These are phyloP conservation scores for Sextonia rubra DNA, from an alignment of 164 flowering plant genomes.

Conservation along the genomic window DNA sequence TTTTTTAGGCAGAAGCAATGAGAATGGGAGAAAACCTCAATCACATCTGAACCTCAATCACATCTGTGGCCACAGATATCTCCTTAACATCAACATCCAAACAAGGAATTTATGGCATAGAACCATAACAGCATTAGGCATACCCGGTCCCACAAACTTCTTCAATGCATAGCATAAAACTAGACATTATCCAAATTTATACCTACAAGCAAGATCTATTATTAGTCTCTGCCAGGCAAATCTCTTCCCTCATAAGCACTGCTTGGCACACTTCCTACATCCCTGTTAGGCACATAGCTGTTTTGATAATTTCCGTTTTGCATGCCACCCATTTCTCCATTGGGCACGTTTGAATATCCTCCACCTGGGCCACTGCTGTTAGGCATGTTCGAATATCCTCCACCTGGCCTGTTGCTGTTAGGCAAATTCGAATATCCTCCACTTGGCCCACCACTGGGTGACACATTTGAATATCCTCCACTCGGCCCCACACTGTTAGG, in stretches of 20 bases:
- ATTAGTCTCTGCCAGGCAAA: constrained; percentile 27
- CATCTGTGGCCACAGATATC: too few species aligned
- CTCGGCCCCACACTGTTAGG: not conserved
- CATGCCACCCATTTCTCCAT: not conserved
- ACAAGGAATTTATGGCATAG: not conserved
- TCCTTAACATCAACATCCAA: too few species aligned
- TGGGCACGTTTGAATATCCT: not conserved
- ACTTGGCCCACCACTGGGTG: not conserved
- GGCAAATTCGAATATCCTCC: not conserved
- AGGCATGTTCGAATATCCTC: not conserved
- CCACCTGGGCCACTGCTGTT: not conserved
- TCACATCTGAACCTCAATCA: too few species aligned
- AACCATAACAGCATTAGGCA: not conserved
- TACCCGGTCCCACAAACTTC: too few species aligned
- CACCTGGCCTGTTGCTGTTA: not conserved
- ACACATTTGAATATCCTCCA: not conserved
- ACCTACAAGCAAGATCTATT: not conserved
- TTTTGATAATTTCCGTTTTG: constrained; percentile 27
- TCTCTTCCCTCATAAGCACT: constrained; percentile 29
- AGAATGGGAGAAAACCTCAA: not conserved
- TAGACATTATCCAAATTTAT: too few species aligned
- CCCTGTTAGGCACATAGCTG: constrained; percentile 20
- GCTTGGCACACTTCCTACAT: constrained; percentile 21
- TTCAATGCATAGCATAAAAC: too few species aligned
- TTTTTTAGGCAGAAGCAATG: too few species aligned